These are phyloP conservation scores for Candida orba DNA, from an alignment of 805 yeast species.

Conservation along the genomic window DNA sequence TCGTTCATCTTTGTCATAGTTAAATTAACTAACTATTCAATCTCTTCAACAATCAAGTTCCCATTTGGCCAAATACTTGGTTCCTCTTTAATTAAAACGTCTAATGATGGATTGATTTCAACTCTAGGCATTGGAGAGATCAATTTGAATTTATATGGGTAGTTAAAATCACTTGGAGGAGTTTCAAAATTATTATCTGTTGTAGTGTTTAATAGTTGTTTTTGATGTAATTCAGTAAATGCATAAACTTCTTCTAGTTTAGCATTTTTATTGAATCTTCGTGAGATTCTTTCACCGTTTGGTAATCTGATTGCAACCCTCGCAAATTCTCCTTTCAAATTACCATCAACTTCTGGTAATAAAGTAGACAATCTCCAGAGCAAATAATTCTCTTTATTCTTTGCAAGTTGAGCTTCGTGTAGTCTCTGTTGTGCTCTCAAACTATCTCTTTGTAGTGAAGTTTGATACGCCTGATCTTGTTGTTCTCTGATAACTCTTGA, in stretches of 20 bases:
- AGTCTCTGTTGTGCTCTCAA: conserved; percentile 39
- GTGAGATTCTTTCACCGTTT: conserved; percentile 50
- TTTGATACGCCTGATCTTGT: conserved; percentile 74
- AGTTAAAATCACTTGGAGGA: conserved; percentile 34
- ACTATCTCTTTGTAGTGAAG: conserved; percentile 62
- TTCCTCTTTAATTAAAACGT: conserved; percentile 33
- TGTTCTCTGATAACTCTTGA: conserved; percentile 53
- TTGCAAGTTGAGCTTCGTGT: conserved; percentile 15
- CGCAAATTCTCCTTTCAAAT: conserved; percentile 31
- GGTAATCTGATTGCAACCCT: conserved; percentile 65
- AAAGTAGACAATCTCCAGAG: conserved; percentile 37
- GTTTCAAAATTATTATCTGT: conserved; percentile 19
- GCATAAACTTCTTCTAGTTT: conserved; percentile 63
- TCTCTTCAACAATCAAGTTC: conserved; percentile 44
- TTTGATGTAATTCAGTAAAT: conserved; percentile 48
- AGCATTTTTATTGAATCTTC: conserved; percentile 39
- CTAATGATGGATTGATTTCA: conserved; percentile 29
- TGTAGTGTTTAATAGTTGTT: conserved; percentile 21
- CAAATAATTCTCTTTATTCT: conserved; percentile 36
- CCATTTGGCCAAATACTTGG: conserved; percentile 56
- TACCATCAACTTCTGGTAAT: conserved; percentile 24
- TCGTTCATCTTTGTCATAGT: not conserved
- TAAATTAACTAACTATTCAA: conserved; percentile 3
- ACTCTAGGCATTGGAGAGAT: conserved; percentile 52
- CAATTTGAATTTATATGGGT: conserved; percentile 42